Base-by-base conservation (phyloP, 345 rosid genomes). In the Eucalyptus polybractea region DNA sequence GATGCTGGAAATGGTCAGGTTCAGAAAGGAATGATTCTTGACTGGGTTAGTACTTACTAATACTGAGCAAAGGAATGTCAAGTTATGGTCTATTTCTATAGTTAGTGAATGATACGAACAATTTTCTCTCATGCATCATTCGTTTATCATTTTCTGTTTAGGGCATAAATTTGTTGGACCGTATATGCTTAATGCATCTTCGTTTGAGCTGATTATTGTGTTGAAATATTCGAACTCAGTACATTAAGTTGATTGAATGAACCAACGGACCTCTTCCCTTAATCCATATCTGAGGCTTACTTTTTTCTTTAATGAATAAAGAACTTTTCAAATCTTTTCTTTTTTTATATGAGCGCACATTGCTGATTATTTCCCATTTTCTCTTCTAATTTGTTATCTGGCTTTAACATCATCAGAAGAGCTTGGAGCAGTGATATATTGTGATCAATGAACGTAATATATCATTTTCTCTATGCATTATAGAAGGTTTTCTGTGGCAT, bases 11-110 rank as follows among this genome's bases (percentile, higher is more conserved):
- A 97, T 85, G 98, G 99, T 86, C 99, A 94, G 87, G 88, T 96
- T 76, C 97, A 95, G 91, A 98, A 96, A 91, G 97, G 98, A 92
- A 98, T 96, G 97, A 95, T 98, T 87, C 95, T 98, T 87, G 96
- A 94, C 29, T 93, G 98, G 97, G 99, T 97, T 89, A 92, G 96
- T 88, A 53, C 45, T 37, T 72, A 19, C 45, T 37, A 19, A 24
- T 86, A 50, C 60, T 29, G 60, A 47, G 50, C 50, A 3, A 15
- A 15, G n/a, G 8, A 85, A 85, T 42, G 54, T 85, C 31, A 19
- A 85, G 19, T 85, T 13, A 65, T 65, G 40, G 21, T n/a, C 40
- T 14, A 31, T 29, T 17, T 45, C 81, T 21, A 42, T 21, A 81
- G 29, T 81, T 80, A 80, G 13, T 5, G 27, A 80, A 21, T 24